Evolutionary conservation across 2,329 filamentous ascomycete species (phyloP).

Genomic region (Colletotrichum somersetense): DNA sequence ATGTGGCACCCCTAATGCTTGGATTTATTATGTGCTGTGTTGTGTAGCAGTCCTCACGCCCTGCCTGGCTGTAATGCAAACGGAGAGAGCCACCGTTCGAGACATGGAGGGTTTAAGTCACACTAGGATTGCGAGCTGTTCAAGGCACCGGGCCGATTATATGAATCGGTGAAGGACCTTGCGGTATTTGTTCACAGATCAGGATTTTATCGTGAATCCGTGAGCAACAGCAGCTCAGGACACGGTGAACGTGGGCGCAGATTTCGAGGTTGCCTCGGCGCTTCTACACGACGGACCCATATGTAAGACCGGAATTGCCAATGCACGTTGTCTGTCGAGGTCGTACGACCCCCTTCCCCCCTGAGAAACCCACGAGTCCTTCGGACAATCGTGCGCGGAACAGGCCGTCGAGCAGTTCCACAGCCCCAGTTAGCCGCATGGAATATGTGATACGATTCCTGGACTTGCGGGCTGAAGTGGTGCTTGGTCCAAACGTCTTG

Average conservation of each 20-base stretch:
- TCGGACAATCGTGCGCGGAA: slow-evolving; percentile 19
- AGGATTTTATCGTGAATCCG: neutral
- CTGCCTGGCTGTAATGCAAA: neutral
- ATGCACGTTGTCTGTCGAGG: slow-evolving; percentile 4
- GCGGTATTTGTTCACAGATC: neutral
- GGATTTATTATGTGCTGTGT: slow-evolving; percentile 1
- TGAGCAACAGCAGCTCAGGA: neutral
- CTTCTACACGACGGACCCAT: neutral
- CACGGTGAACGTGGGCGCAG: slow-evolving; percentile 1
- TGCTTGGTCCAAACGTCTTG: neutral
- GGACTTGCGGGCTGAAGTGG: neutral
- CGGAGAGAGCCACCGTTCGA: neutral
- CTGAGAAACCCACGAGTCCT: slow-evolving; percentile 1
- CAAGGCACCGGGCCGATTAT: neutral
- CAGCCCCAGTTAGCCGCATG: slow-evolving; percentile 29
- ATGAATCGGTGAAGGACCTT: neutral
- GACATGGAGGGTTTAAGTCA: neutral
- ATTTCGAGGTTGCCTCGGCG: slow-evolving; percentile 13
- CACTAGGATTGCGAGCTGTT: slow-evolving; percentile 1
- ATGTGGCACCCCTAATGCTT: neutral
- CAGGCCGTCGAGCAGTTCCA: slow-evolving; percentile 25
- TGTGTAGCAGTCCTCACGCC: neutral
- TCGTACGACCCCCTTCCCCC: neutral
- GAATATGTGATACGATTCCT: slow-evolving; percentile 4
- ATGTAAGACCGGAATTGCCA: slow-evolving; percentile 19